Evolutionary conservation across 2,329 filamentous ascomycete species (phyloP).

Genomic region (Talaromyces amestolkiae): DNA sequence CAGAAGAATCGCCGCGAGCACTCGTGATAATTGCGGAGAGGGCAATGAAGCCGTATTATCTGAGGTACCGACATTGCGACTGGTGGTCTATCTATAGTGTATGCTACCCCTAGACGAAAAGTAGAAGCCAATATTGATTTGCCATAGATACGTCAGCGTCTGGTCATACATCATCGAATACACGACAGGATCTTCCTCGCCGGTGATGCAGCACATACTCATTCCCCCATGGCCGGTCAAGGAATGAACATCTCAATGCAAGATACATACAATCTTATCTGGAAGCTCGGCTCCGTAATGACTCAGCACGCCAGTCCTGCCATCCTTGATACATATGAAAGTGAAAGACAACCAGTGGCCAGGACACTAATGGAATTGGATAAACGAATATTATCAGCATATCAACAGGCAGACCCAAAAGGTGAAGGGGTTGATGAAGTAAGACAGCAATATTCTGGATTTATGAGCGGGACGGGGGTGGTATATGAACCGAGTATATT

Average conservation of each 20-base stretch:
- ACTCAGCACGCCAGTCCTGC: conserved; percentile 25
- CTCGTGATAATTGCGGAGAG: conserved; percentile 63
- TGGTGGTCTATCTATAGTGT: conserved; percentile 64
- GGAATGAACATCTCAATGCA: conserved; percentile 39
- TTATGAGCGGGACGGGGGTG: conserved; percentile 59
- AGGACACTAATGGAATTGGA: conserved; percentile 33
- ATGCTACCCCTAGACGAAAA: neutral
- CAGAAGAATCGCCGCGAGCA: conserved; percentile 52
- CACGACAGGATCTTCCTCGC: conserved; percentile 62
- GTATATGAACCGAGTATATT: conserved; percentile 50
- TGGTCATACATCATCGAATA: conserved; percentile 47
- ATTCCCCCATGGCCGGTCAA: conserved; percentile 34
- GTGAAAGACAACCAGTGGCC: conserved; percentile 33
- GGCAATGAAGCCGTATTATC: conserved; percentile 65
- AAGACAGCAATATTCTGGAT: conserved; percentile 57
- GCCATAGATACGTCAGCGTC: conserved; percentile 60
- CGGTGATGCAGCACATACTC: conserved; percentile 56
- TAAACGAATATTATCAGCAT: conserved; percentile 42
- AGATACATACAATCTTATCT: conserved; percentile 35
- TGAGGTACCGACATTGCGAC: conserved; percentile 63
- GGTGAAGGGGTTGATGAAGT: conserved; percentile 57
- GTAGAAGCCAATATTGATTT: neutral
- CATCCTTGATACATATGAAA: conserved; percentile 31
- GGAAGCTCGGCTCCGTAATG: conserved; percentile 33
- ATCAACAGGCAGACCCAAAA: conserved; percentile 60